A percentile compares a stretch with the other conserved stretches of the same genome.
phyloP scores from a whole-genome alignment of 2,329 filamentous ascomycete species.

The Raffaelea albimanens region DNA sequence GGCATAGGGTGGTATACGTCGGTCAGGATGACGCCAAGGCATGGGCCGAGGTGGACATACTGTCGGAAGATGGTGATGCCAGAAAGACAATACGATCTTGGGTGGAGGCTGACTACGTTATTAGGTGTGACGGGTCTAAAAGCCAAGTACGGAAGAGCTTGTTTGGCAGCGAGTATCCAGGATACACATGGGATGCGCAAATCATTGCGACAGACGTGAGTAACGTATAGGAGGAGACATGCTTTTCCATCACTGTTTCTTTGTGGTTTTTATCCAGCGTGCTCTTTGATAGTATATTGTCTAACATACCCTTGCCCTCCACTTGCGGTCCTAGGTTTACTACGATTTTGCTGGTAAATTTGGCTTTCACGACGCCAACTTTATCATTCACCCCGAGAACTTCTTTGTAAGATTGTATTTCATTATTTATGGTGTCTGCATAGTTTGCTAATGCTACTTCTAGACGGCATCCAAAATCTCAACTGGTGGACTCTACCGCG shows the following conservation, averaged over 20 bases:
- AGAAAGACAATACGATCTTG: slow-evolving; percentile 14
- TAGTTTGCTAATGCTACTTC: no score
- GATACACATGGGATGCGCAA: slow-evolving; percentile 49
- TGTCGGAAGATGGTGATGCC: slow-evolving; percentile 16
- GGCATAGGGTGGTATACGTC: slow-evolving; percentile 33
- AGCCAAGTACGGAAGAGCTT: slow-evolving; percentile 37
- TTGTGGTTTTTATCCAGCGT: no score
- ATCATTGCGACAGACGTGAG: slow-evolving; percentile 54
- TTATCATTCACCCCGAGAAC: slow-evolving; percentile 51
- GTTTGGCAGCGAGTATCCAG: slow-evolving; percentile 48
- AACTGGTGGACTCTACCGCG: slow-evolving; percentile 49
- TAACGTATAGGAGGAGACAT: no score
- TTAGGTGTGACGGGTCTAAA: slow-evolving; percentile 47
- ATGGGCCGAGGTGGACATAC: slow-evolving; percentile 34
- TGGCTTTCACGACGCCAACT: slow-evolving; percentile 46
- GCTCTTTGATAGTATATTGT: no score
- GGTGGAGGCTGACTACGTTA: slow-evolving; percentile 40
- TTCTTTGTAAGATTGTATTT: slow-evolving; percentile 33
- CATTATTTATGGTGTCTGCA: no score
- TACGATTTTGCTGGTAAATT: slow-evolving; percentile 47
- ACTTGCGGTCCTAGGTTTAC: no score
- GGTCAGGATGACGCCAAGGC: slow-evolving; percentile 35
- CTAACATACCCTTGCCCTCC: no score
- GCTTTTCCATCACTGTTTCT: no score
- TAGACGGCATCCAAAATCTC: slow-evolving; percentile 54